Evolutionary conservation across 768 basidiomycete species (phyloP).

Genomic region (Boletus patriciae): DNA sequence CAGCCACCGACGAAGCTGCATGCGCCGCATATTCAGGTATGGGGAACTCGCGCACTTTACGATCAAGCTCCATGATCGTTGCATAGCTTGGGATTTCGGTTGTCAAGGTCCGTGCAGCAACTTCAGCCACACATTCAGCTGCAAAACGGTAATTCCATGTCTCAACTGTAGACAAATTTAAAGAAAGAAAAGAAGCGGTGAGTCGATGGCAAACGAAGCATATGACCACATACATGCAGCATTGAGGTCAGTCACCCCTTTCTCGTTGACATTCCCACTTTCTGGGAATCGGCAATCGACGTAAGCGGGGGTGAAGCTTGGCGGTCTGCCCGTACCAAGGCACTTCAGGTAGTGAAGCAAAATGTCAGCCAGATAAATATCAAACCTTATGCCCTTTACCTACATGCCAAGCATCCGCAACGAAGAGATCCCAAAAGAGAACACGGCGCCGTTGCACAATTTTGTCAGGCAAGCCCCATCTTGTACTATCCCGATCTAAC

Average conservation of each 20-base stretch:
- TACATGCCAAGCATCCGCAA: constrained; percentile 70
- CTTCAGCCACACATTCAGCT: constrained; percentile 62
- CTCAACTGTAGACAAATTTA: constrained; percentile 42
- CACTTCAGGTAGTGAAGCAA: constrained; percentile 41
- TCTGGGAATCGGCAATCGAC: constrained; percentile 65
- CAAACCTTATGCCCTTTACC: constrained; percentile 12
- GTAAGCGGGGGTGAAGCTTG: constrained; percentile 62
- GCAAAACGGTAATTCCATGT: constrained; percentile 67
- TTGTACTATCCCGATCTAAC: constrained; percentile 59
- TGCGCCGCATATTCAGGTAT: constrained; percentile 48
- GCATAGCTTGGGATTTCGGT: constrained; percentile 63
- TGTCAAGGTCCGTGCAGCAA: constrained; percentile 58
- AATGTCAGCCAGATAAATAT: constrained; percentile 11
- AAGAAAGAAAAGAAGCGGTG: not conserved
- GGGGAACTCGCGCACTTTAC: constrained; percentile 65
- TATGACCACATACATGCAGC: constrained; percentile 28
- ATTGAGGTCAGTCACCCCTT: constrained; percentile 23
- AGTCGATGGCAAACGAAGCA: not conserved
- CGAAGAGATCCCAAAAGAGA: constrained; percentile 78
- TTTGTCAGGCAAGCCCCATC: constrained; percentile 62
- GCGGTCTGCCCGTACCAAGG: constrained; percentile 68
- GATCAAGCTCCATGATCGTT: constrained; percentile 66
- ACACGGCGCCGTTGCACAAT: constrained; percentile 65
- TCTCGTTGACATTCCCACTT: constrained; percentile 13
- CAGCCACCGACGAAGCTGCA: constrained; percentile 36